phyloP scores from a whole-genome alignment of 1,284 basidiomycete species.

The Ceratobasidium sp. region DNA sequence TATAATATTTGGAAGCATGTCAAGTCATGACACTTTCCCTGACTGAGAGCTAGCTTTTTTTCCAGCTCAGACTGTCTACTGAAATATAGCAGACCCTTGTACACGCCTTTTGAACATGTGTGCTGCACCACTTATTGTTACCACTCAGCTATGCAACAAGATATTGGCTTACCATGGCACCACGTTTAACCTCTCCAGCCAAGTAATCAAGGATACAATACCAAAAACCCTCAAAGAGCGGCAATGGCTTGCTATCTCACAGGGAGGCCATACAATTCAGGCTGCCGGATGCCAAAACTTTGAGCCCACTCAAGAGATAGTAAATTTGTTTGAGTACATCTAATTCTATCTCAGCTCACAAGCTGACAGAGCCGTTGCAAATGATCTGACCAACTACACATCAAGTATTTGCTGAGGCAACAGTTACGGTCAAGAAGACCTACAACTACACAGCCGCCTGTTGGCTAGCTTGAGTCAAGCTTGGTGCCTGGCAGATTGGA shows the following conservation, averaged over 20 bases:
- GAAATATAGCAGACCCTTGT: background rate
- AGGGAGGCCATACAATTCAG: conserved; percentile 6
- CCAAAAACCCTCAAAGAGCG: background rate
- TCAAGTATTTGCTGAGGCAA: no score
- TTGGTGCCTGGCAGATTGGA: no score
- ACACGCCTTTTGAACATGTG: background rate
- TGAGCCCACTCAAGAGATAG: background rate
- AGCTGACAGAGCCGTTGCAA: no score
- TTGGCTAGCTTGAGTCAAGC: no score
- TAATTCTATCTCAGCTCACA: no score
- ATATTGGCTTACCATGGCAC: background rate
- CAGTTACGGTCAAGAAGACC: no score
- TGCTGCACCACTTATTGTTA: background rate
- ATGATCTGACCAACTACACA: no score
- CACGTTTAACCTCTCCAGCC: background rate
- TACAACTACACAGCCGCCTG: no score
- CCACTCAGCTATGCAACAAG: background rate
- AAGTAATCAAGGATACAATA: background rate
- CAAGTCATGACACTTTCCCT: no score
- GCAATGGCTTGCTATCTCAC: background rate
- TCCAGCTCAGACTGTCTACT: no score
- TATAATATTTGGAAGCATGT: no score
- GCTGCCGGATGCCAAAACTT: background rate
- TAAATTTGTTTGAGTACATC: background rate
- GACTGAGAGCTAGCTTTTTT: no score